Percentiles rank a stretch among this genome's conserved stretches.
phyloP scores from a whole-genome alignment of 306 rosid species.

The Prunus fruticosa region DNA sequence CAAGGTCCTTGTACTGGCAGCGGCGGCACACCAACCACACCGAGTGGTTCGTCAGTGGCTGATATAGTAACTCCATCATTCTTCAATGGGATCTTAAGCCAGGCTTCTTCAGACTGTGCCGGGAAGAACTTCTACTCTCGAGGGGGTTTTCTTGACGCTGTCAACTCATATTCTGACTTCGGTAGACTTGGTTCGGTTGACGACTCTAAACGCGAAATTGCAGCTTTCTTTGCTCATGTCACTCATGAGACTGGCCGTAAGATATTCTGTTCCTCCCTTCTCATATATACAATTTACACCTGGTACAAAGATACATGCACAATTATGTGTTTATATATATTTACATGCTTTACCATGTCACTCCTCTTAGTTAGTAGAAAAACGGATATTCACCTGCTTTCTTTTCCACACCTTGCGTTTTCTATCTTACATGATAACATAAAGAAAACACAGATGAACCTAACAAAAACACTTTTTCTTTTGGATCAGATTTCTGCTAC shows the following conservation, averaged over 20 bases:
- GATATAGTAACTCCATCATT: background rate
- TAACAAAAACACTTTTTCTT: background rate
- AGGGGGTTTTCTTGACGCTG: background rate
- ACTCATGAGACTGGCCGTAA: background rate
- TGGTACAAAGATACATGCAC: no score
- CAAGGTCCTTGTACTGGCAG: constrained; percentile 12
- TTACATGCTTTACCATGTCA: no score
- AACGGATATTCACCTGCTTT: no score
- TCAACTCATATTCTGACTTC: background rate
- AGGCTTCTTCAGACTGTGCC: background rate
- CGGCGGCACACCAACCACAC: background rate
- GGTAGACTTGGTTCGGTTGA: background rate
- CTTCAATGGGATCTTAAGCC: background rate
- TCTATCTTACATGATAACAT: no score
- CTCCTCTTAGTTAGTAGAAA: no score
- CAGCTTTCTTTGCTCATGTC: constrained; percentile 1
- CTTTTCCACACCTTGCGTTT: no score
- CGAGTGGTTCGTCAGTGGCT: background rate
- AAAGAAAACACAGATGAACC: no score
- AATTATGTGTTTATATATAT: no score
- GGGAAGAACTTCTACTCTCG: background rate
- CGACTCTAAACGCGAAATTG: background rate
- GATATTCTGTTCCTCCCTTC: background rate
- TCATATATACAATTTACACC: no score
- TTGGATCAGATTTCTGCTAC: constrained; percentile 11